Percentiles rank a stretch among this genome's conserved stretches.
Conservation (phyloP, 2,329 filamentous ascomycete species). For the Tolypocladium ovalisporum region DNA sequence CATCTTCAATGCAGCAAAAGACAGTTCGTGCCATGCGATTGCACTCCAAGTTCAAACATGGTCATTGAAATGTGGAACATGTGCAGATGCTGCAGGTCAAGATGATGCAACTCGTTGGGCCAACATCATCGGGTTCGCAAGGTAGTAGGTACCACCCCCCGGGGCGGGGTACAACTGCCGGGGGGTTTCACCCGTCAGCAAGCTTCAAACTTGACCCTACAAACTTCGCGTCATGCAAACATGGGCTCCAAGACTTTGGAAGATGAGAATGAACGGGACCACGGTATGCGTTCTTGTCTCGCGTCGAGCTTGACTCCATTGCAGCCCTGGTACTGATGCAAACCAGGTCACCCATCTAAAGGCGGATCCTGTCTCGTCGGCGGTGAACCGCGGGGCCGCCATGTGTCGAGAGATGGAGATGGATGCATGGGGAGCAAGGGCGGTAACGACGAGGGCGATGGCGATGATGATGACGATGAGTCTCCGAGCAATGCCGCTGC, state of each 20-base stretch:
- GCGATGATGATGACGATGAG: conserved; percentile 13
- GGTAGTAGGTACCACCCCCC: no score
- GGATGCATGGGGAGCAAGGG: conserved; percentile 20
- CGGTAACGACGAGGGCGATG: conserved; percentile 17
- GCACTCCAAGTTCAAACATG: no score
- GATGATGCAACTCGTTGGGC: not conserved
- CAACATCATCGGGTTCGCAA: not conserved
- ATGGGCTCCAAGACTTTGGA: conserved; percentile 5
- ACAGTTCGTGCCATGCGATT: no score
- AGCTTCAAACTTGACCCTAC: not conserved
- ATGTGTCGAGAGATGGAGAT: conserved; percentile 31
- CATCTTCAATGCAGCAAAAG: not conserved
- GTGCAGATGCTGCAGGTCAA: not conserved
- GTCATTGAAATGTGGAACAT: no score
- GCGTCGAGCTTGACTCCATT: no score
- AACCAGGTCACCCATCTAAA: conserved; percentile 8
- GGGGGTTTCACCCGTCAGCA: not conserved
- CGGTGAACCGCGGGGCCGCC: conserved; percentile 29
- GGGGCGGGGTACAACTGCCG: no score
- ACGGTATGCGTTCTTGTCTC: not conserved
- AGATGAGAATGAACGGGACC: conserved; percentile 1
- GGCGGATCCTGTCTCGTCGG: conserved; percentile 14
- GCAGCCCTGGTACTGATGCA: conserved; percentile 9
- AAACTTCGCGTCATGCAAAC: conserved; percentile 1
- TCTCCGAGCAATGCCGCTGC: conserved; percentile 7